Conservation (phyloP, 1,139 yeast genomes). For the Yamadazyma atmosphaerica region DNA sequence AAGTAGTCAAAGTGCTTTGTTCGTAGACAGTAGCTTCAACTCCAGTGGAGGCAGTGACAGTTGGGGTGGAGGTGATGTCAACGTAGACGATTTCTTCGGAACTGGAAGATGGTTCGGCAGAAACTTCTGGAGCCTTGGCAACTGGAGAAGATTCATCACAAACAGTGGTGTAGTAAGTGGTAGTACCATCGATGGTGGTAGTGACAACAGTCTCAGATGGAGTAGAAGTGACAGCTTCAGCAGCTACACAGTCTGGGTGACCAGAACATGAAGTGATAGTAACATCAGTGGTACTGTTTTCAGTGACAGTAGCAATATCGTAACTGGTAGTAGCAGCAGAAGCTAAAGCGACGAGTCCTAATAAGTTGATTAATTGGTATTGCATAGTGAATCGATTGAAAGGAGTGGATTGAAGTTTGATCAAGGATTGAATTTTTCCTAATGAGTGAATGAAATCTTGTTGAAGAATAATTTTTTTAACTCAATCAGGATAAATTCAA, state of each 20-base stretch:
- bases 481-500: slow-evolving; percentile 13
- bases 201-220: slow-evolving; percentile 21
- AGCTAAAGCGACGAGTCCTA: slow-evolving; percentile 29
- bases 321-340: slow-evolving; percentile 20
- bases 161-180: slow-evolving; percentile 45
- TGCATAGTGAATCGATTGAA: slow-evolving; percentile 25
- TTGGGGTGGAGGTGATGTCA: slow-evolving; percentile 34
- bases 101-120: slow-evolving; percentile 20
- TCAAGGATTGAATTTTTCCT: slow-evolving; percentile 8
- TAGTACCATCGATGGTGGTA: slow-evolving; percentile 32
- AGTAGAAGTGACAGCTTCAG: slow-evolving; percentile 16
- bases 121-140: slow-evolving; percentile 18
- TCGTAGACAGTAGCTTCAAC: slow-evolving; percentile 35
- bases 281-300: slow-evolving; percentile 33
- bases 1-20: slow-evolving; percentile 35
- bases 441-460: slow-evolving; percentile 12
- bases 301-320: slow-evolving; percentile 31
- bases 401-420: slow-evolving; percentile 4
- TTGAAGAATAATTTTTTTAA: slow-evolving; percentile 10
- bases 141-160: slow-evolving; percentile 31
- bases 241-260: slow-evolving; percentile 22
- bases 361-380: slow-evolving; percentile 30
- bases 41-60: slow-evolving; percentile 36
- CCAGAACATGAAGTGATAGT: slow-evolving; percentile 46
- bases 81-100: slow-evolving; percentile 24